A percentile compares a stretch with the other conserved stretches of the same genome.
These are phyloP conservation scores for Aspergillus piperis DNA, from an alignment of 2,329 filamentous ascomycete genomes.

Conservation along the genomic window DNA sequence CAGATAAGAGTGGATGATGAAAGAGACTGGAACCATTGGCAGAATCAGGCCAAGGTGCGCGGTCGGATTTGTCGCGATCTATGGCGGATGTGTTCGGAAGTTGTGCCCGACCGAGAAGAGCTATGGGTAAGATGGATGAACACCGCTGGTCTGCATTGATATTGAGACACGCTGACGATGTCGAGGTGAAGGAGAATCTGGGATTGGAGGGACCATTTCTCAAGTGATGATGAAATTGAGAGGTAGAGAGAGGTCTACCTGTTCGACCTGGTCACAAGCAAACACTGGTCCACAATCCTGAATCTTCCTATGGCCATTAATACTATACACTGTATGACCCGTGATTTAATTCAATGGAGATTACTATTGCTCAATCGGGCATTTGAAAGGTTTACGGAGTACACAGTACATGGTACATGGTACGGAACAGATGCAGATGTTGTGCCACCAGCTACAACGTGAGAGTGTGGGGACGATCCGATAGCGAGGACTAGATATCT, in stretches of 20 bases:
- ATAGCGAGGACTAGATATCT: background rate
- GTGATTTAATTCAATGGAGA: too few relatives aligned
- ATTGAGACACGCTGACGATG: slow-evolving; percentile 5
- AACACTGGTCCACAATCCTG: too few relatives aligned
- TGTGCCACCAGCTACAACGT: background rate
- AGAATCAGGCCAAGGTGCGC: slow-evolving; percentile 41
- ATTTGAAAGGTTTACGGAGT: background rate
- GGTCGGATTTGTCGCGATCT: slow-evolving; percentile 53
- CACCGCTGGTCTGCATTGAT: slow-evolving; percentile 5
- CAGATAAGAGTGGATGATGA: slow-evolving; percentile 52
- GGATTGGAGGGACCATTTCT: slow-evolving; percentile 38
- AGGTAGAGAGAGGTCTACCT: background rate
- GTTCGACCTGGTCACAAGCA: background rate
- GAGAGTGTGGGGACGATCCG: slow-evolving; percentile 5
- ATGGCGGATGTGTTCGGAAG: slow-evolving; percentile 53
- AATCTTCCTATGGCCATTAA: background rate
- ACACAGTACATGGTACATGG: background rate
- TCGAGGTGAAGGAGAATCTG: slow-evolving; percentile 33
- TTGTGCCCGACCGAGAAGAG: slow-evolving; percentile 51
- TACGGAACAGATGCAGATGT: background rate
- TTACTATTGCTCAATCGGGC: too few relatives aligned
- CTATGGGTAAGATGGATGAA: slow-evolving; percentile 46
- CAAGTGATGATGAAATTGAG: slow-evolving; percentile 17
- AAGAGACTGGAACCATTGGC: slow-evolving; percentile 50
- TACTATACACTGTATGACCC: background rate